A percentile compares a stretch with the other conserved stretches of the same genome.
Conservation (phyloP, 1,284 basidiomycete genomes). For the Pascua guehoae region DNA sequence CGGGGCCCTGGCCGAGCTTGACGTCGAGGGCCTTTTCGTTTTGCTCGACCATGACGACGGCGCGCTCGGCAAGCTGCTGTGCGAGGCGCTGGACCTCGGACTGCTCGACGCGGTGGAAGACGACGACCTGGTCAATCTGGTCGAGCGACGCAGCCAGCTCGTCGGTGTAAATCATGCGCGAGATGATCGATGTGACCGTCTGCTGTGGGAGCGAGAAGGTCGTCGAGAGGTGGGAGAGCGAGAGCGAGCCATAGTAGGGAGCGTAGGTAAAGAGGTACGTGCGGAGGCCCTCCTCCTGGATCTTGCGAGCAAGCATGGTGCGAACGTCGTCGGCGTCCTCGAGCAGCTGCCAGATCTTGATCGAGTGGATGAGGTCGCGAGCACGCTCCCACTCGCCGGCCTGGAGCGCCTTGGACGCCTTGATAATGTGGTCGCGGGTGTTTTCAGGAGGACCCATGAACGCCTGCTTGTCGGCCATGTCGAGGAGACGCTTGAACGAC, state of each 20-base stretch:
- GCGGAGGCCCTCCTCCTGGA: constrained; percentile 94
- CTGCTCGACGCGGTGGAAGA: constrained; percentile 86
- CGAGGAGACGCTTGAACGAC: constrained; percentile 89
- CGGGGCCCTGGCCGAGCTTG: constrained; percentile 71
- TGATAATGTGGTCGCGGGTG: constrained; percentile 98
- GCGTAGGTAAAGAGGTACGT: constrained; percentile 99
- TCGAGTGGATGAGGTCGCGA: constrained; percentile 84
- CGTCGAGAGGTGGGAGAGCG: constrained; percentile 76
- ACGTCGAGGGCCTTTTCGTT: constrained; percentile 92
- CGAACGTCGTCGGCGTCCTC: constrained; percentile 84
- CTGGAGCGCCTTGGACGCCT: constrained; percentile 94
- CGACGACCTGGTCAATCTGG: constrained; percentile 76
- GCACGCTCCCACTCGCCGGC: constrained; percentile 96
- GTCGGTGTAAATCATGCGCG: constrained; percentile 99
- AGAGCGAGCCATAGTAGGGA: constrained; percentile 86
- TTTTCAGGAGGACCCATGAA: constrained; percentile 99
- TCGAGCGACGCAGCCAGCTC: constrained; percentile 92
- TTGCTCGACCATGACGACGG: constrained; percentile 82
- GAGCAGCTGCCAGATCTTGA: constrained; percentile 98
- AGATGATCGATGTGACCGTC: constrained; percentile 84
- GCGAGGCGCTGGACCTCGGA: constrained; percentile 86
- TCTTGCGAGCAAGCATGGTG: constrained; percentile 86
- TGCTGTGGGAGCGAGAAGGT: constrained; percentile 81
- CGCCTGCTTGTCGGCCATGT: constrained; percentile 95
- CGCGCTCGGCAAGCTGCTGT: constrained; percentile 81